Evolutionary conservation across 2,329 filamentous ascomycete species (phyloP), one percentile per base, ranked within the genome.

Genomic region (Microdochium paspali): DNA sequence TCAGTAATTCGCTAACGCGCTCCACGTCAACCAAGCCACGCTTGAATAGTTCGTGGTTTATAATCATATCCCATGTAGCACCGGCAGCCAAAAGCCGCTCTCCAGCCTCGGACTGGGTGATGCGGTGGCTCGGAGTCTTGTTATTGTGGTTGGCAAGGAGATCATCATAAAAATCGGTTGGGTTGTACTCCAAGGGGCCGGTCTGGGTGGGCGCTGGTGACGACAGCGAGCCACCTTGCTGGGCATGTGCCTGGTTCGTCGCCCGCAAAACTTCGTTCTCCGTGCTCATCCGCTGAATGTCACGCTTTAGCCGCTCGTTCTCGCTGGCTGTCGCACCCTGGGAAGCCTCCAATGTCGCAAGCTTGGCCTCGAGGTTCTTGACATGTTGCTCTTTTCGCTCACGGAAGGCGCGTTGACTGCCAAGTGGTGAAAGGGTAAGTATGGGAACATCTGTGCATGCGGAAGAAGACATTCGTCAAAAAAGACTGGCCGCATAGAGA

Each of bases 341-440:
- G 45, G 83, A 81, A 50, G 82, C 80, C 61, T 95, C 85, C 26
- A 96, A 80, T 44, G 73, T 76, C 45, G 80, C 84, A 24, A 97
- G 81, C 63, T 95, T 93, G 49, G 82, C 79, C 67, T 97, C 90
- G 23, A 97, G 82, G 51, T 97, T 90, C 64, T 90, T 90, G 52
- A 97, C 90, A 60, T 95, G 90, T 49, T 84, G 85, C 65, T 97
- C 91, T 66, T 97, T 97, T 56, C 91, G 85, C 67, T 97, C 91
- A 51, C 91, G 88, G 66, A 97, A 97, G 26, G 93, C 91, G 57
- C 91, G 85, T 75, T 97, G 93, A 44, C 91, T 96, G 53, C 24
- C 45, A n/a, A 35, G 35, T 21, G 10, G 18, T n/a, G n/a, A n/a
- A n/a, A n/a, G n/a, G n/a, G n/a, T n/a, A n/a, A n/a, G n/a, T n/a